These are phyloP conservation scores for Fusarium sulawesiense DNA, from an alignment of 2,329 filamentous ascomycete species.

Conservation along the genomic window DNA sequence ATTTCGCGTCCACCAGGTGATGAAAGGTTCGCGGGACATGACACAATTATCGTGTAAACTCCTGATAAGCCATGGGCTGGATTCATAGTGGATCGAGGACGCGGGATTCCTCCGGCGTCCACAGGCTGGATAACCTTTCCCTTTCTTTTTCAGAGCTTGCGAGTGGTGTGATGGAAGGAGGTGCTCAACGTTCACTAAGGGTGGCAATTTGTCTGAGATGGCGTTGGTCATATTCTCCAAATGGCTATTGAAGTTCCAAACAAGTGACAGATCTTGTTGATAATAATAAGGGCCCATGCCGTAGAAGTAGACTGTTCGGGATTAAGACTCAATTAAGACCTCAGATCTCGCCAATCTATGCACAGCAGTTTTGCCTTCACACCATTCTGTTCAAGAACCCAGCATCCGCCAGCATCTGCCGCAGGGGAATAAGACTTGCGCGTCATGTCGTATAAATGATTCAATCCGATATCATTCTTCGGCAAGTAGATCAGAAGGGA, in stretches of 20 bases:
- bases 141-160: not conserved
- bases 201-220: not conserved
- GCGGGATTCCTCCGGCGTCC: not conserved
- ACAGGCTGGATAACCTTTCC: not conserved
- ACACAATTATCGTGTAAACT: not conserved
- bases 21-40: not conserved
- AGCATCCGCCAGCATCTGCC: not conserved
- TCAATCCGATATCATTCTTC: not conserved
- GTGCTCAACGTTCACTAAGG: not conserved
- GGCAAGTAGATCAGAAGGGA: not conserved
- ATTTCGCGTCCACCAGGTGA: not conserved
- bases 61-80: not conserved
- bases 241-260: not conserved
- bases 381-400: not conserved
- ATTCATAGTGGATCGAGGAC: not conserved
- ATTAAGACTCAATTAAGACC: slow-evolving; percentile 2
- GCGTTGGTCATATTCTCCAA: not conserved
- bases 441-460: not conserved
- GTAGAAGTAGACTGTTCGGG: not conserved
- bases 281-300: slow-evolving; percentile 5
- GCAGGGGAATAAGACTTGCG: not conserved
- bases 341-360: slow-evolving; percentile 37
- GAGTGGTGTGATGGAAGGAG: not conserved
- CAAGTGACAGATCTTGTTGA: not conserved
- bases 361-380: slow-evolving; percentile 13